Evolutionary conservation across 2,329 filamentous ascomycete species (phyloP).

Genomic region (Paradendryphiella salina): DNA sequence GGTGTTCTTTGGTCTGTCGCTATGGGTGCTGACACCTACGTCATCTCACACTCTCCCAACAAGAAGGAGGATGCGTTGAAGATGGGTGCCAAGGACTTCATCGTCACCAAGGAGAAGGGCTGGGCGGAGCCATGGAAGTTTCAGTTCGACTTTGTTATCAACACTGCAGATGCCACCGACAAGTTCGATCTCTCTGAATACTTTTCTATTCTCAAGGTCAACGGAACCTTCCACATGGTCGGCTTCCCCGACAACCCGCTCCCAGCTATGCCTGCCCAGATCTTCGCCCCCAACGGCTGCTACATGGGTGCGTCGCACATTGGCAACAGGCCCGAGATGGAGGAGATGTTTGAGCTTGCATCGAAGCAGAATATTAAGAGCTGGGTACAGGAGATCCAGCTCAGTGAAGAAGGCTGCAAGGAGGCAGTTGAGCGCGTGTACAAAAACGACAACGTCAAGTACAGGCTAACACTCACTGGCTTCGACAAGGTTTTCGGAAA

Average conservation of each 20-base stretch:
- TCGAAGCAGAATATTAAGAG: slow-evolving; percentile 57
- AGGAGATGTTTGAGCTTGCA: slow-evolving; percentile 56
- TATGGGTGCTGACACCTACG: slow-evolving; percentile 64
- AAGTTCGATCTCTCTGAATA: slow-evolving; percentile 73
- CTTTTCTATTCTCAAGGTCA: slow-evolving; percentile 77
- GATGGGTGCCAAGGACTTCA: slow-evolving; percentile 64
- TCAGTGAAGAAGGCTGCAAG: slow-evolving; percentile 70
- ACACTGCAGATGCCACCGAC: slow-evolving; percentile 69
- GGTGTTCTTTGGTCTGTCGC: slow-evolving; percentile 55
- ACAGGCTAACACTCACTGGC: slow-evolving; percentile 70
- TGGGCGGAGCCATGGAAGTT: slow-evolving; percentile 61
- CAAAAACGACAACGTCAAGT: slow-evolving; percentile 71
- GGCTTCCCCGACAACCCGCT: slow-evolving; percentile 78
- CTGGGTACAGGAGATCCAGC: slow-evolving; percentile 68
- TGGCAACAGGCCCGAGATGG: slow-evolving; percentile 55
- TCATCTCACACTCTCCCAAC: slow-evolving; percentile 61
- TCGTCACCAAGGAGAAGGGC: slow-evolving; percentile 60
- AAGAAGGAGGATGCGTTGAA: slow-evolving; percentile 64
- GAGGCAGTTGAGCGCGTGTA: slow-evolving; percentile 68
- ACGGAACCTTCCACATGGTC: slow-evolving; percentile 78
- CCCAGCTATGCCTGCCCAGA: slow-evolving; percentile 71
- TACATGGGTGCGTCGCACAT: slow-evolving; percentile 57
- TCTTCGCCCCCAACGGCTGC: slow-evolving; percentile 72
- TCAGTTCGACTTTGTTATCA: slow-evolving; percentile 76
- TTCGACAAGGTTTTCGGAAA: slow-evolving; percentile 69